Conservation (phyloP, 2,329 filamentous ascomycete genomes). For the Botrytis fragariae region DNA sequence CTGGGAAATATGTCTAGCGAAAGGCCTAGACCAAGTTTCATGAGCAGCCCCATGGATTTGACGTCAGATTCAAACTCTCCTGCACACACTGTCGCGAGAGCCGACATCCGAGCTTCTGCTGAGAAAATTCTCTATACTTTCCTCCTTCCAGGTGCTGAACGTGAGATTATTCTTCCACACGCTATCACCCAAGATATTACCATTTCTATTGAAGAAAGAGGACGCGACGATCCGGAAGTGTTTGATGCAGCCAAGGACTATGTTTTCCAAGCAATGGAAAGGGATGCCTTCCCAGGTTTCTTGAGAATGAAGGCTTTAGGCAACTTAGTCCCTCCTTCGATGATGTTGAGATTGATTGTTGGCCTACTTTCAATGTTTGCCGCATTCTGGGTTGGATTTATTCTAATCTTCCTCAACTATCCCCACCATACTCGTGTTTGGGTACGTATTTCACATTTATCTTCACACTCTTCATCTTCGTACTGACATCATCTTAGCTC, state of each 20-base stretch:
- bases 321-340: conserved; percentile 88
- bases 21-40: conserved; percentile 50
- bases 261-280: conserved; percentile 99
- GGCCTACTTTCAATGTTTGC: conserved; percentile 85
- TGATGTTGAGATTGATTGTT: conserved; percentile 80
- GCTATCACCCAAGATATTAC: conserved; percentile 85
- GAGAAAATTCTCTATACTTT: conserved; percentile 99
- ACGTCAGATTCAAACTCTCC: conserved; percentile 79
- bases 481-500: conserved; percentile 48
- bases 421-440: conserved; percentile 73
- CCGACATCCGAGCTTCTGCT: conserved; percentile 87
- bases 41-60: conserved; percentile 60
- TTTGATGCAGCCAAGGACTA: conserved; percentile 98
- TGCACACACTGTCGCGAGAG: conserved; percentile 76
- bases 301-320: conserved; percentile 91
- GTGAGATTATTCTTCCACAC: conserved; percentile 90
- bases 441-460: conserved; percentile 55
- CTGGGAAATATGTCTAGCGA: conserved; percentile 51
- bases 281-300: conserved; percentile 98
- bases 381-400: conserved; percentile 90
- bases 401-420: conserved; percentile 86
- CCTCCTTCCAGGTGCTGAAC: conserved; percentile 87
- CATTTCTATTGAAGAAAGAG: conserved; percentile 81
- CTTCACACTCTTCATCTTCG: neutral
- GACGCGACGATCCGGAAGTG: conserved; percentile 92